phyloP scores from a whole-genome alignment of 1,284 basidiomycete species.

The Cutaneotrichosporon sp. region DNA sequence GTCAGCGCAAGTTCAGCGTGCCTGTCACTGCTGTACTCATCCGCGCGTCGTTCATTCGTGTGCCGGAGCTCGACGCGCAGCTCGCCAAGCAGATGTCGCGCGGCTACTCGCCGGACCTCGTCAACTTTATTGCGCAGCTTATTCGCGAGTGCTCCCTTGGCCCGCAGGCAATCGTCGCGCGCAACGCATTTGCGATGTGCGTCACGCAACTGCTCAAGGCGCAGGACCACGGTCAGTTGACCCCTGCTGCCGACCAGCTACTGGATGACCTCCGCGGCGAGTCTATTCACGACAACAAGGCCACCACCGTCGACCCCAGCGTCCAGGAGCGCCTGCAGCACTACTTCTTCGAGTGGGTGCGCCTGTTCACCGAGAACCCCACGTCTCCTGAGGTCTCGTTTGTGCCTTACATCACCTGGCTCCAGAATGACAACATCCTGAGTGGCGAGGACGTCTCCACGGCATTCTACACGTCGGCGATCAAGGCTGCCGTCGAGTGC shows the following conservation, averaged over 20 bases:
- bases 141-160: slow-evolving; percentile 81
- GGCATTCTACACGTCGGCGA: slow-evolving; percentile 97
- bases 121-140: slow-evolving; percentile 79
- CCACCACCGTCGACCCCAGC: slow-evolving; percentile 45
- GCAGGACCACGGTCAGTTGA: slow-evolving; percentile 41
- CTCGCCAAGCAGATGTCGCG: slow-evolving; percentile 78
- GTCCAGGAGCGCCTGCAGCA: slow-evolving; percentile 59
- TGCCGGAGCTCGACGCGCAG: slow-evolving; percentile 82
- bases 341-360: slow-evolving; percentile 81
- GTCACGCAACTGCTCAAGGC: slow-evolving; percentile 74
- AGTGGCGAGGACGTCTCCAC: slow-evolving; percentile 95
- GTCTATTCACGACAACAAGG: slow-evolving; percentile 22
- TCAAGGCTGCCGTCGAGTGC: slow-evolving; percentile 88
- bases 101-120: slow-evolving; percentile 72
- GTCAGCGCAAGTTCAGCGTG: slow-evolving; percentile 83
- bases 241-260: slow-evolving; percentile 47
- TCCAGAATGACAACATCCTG: slow-evolving; percentile 93
- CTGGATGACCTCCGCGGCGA: slow-evolving; percentile 45
- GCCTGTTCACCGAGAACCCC: slow-evolving; percentile 70
- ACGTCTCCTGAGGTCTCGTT: slow-evolving; percentile 88
- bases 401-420: slow-evolving; percentile 92
- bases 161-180: slow-evolving; percentile 71
- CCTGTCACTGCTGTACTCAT: slow-evolving; percentile 88
- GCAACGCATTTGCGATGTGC: slow-evolving; percentile 75
- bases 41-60: slow-evolving; percentile 75